Evolutionary conservation across 140 eudicot species (phyloP), one percentile per base, ranked within the genome.

Genomic region (Flaveria floridana): DNA sequence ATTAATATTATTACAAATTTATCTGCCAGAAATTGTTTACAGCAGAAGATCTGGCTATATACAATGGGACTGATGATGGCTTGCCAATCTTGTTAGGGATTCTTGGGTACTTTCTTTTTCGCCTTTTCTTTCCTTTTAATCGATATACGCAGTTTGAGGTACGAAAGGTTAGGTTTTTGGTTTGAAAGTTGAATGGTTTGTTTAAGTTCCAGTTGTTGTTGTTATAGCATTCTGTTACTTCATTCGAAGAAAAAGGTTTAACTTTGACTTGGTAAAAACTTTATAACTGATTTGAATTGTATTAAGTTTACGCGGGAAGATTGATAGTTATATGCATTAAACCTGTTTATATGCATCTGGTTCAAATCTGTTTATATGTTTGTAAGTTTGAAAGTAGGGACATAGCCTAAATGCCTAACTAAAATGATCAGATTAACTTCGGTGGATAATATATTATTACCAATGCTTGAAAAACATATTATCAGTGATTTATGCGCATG

Each of bases 21-120:
- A 7, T 67, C 1, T 79, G 71, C 72, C 82, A 88, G 93, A 89
- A 77, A 70, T 79, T 93, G 62, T 93, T 86, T 80, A 83, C 87
- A 79, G 87, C 68, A 20, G 84, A 88, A 72, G 90, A 93, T 14
- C 73, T 93, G 68, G 88, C 97, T 73, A 78, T 83, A 67, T 85
- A 83, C 79, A 93, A 93, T 81, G 98, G 98, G 41, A 81, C 91
- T 39, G 87, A 83, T 82, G 81, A 77, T 30, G 66, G 37, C 68
- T 77, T 90, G 73, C 97, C 98, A 28, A 93, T 93, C 65, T 80
- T 90, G 20, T 85, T 93, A 69, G 97, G 82, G 13, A 86, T 93
- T 75, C 87, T 93, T 52, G 98, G 98, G 96, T 91, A 89, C 77
- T 76, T 68, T 3, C 26, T 50, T 41, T 59, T 68, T 58, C 68